Base-by-base conservation (phyloP, 768 basidiomycete genomes). In the Sporobolomyces pararoseus region DNA sequence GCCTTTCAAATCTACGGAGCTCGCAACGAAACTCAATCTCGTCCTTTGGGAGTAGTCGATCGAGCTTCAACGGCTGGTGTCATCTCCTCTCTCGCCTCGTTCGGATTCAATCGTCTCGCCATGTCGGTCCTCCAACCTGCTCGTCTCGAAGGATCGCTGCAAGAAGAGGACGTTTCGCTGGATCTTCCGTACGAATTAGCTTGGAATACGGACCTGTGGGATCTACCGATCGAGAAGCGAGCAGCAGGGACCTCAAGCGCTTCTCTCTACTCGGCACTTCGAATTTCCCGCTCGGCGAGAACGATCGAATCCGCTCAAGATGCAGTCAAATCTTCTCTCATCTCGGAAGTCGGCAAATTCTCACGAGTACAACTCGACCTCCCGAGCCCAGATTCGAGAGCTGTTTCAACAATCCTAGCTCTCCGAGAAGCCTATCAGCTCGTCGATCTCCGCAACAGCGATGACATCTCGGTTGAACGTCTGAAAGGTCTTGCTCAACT, bases 161-260 rank as follows among this genome's bases (percentile, higher is more conserved):
- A 57, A 47, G 54, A 66, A 29, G 83, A 21, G 80, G 84, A 59
- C 39, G 31, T 73, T 23, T 29, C 57, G 17, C 21, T 65, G 0
- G 81, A 82, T 51, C 83, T 89, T 82, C 84, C 82, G 39, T 93
- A 91, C 79, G 84, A 86, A 47, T 82, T 97, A 1, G 96, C 89
- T 21, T 98, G 96, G 96, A 84, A 94, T 53, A 95, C 93, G 0
- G 90, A 89, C 70, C 88, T 87, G 2, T 99, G 96, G 96, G 94
- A 98, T 79, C 81, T 99, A 0, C 72, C 72, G 10, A 29, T 73
- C 55, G 72, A 70, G 50, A 23, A 19, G 1, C 34, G 27, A 47
- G 61, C 72, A 0, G 57, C 62, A 5, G 29, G 7, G 1, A 42
- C 64, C 27, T 78, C 85, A 13, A 86, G 85, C 29, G 82, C 84